Percentiles rank a stretch among this genome's conserved stretches.
Conservation (phyloP, 805 yeast species). For the Ogataea trehaloabstinens region DNA sequence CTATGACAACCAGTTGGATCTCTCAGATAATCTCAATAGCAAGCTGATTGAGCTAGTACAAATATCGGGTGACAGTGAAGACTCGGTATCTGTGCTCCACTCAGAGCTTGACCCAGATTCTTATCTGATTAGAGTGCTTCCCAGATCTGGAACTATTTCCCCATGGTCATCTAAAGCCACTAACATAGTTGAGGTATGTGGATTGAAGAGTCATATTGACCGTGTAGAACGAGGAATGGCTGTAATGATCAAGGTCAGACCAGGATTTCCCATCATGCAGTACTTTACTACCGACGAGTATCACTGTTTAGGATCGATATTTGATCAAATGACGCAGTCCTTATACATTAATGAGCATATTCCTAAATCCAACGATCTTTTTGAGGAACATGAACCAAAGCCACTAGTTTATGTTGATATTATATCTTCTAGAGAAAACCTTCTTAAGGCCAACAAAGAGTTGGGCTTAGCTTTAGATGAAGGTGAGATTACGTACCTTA, state of each 20-base stretch:
- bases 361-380: slow-evolving; percentile 70
- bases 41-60: slow-evolving; percentile 25
- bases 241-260: slow-evolving; percentile 64
- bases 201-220: slow-evolving; percentile 65
- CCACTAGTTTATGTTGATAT: slow-evolving; percentile 77
- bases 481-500: slow-evolving; percentile 88
- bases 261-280: slow-evolving; percentile 65
- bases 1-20: slow-evolving; percentile 69
- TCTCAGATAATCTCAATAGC: slow-evolving; percentile 35
- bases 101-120: slow-evolving; percentile 39
- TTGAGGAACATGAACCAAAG: slow-evolving; percentile 76
- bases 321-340: slow-evolving; percentile 93
- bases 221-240: slow-evolving; percentile 92
- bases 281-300: slow-evolving; percentile 47
- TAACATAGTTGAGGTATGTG: slow-evolving; percentile 86
- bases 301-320: slow-evolving; percentile 66
- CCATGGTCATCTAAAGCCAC: slow-evolving; percentile 99
- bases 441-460: slow-evolving; percentile 72
- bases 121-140: slow-evolving; percentile 72
- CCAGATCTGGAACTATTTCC: slow-evolving; percentile 94
- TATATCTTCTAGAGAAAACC: slow-evolving; percentile 52
- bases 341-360: slow-evolving; percentile 50
- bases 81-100: slow-evolving; percentile 8
- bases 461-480: slow-evolving; percentile 92
- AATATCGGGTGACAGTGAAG: slow-evolving; percentile 26